Evolutionary conservation across 345 rosid species (phyloP), one percentile per base, ranked within the genome.

Genomic region (Orychophragmus violaceus): DNA sequence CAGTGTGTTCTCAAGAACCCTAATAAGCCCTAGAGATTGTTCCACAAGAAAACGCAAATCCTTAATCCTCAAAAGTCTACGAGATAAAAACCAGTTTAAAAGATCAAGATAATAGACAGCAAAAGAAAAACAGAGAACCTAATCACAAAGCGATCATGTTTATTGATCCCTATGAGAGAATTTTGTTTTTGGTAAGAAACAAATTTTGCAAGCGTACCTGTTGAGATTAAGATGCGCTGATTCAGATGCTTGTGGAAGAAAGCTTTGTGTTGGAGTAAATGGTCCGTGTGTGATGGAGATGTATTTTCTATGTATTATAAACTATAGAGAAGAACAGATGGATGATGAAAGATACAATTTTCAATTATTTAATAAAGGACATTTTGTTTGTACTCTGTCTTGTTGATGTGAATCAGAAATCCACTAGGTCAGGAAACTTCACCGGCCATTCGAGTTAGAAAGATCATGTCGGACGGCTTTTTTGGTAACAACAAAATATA

Each of bases 241-340:
- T 65, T 48, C 46, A 41, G 56, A 50, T 50, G 12, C 28, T n/a
- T 37, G 28, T 18, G 64, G 69, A 64, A 36, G 64, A 44, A 22
- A 37, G 13, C 39, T 41, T 57, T 22, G 66, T 39, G 77, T 22
- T 16, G 13, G 60, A 64, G 48, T 39, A 50, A 72, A 65, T 58
- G 66, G 53, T 73, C 23, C 66, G 48, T 72, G 71, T 48, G 76
- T 65, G 61, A 39, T 66, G 62, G 41, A 50, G 67, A 59, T n/a
- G 45, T 25, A 37, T 8, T 19, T n/a, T 16, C 21, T 41, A 41
- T 41, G 18, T 59, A 53, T 25, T 8, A 45, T 55, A 62, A 64
- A 65, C 64, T 45, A 59, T 48, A 64, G 28, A 60, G 25, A 21
- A 24, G 10, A 50, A n/a, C 14, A 64, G 66, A 35, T 66, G n/a